These are phyloP conservation scores for Paramecium caudatum DNA, from an alignment of 73 alveolate genomes.

Conservation along the genomic window DNA sequence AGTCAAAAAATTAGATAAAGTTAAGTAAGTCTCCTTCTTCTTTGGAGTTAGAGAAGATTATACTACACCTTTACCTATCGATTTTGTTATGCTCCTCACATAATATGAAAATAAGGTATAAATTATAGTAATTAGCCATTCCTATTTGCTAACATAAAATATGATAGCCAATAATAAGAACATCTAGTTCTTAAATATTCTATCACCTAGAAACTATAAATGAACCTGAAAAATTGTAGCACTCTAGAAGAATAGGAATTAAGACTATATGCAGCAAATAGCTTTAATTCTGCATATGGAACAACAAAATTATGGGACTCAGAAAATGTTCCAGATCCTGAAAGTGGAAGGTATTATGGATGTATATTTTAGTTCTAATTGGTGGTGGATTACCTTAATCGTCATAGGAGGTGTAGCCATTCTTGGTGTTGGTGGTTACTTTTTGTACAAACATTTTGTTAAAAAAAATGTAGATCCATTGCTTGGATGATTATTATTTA, in stretches of 20 bases:
- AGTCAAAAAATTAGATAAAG: neutral
- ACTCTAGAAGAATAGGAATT: neutral
- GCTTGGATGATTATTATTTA: conserved; percentile 5
- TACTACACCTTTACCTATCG: conserved; percentile 28
- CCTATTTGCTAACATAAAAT: conserved; percentile 31
- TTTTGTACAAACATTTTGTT: conserved; percentile 23
- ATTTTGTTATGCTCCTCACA: conserved; percentile 24
- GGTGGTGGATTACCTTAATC: conserved; percentile 68
- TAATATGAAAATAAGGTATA: neutral
- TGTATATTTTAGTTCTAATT: conserved; percentile 13
- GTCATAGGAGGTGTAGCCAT: conserved; percentile 33
- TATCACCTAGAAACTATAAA: neutral
- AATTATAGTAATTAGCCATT: neutral
- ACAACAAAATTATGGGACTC: neutral
- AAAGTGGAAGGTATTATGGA: neutral
- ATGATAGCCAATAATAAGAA: neutral
- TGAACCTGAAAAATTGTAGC: neutral
- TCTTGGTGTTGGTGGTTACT: conserved; percentile 39
- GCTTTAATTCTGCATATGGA: neutral
- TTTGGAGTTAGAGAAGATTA: conserved; percentile 35
- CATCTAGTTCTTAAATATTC: neutral
- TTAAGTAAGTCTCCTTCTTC: neutral
- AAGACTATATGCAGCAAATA: neutral
- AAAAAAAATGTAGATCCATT: conserved; percentile 51
- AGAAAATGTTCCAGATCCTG: conserved; percentile 10